Evolutionary conservation across 768 basidiomycete genomes (phyloP).

Genomic region (Calocera cornea): DNA sequence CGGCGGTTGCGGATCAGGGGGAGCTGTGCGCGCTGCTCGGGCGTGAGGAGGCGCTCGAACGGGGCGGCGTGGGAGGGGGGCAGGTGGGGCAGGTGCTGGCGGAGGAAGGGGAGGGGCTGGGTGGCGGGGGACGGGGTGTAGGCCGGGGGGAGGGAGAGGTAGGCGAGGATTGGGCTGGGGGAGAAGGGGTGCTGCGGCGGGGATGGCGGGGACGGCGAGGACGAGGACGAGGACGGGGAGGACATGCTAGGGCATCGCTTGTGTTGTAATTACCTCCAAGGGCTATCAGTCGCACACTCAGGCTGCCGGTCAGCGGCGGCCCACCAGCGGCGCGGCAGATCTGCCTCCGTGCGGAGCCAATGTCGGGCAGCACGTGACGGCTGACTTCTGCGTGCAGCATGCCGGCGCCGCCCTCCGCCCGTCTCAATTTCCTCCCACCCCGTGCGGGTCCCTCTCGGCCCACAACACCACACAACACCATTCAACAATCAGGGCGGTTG

Average conservation of each 20-base stretch:
- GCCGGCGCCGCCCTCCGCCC: not conserved
- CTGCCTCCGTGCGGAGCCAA: not conserved
- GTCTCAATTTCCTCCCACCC: too few species aligned
- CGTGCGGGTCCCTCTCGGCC: too few species aligned
- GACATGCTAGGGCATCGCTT: not conserved
- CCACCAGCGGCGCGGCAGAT: not conserved
- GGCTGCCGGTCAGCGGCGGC: too few species aligned
- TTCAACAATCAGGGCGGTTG: not conserved
- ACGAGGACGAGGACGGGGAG: too few species aligned
- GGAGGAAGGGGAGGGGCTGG: not conserved
- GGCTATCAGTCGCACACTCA: too few species aligned
- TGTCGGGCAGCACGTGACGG: not conserved
- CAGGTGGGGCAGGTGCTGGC: not conserved
- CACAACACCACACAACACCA: not conserved
- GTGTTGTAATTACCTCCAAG: not conserved
- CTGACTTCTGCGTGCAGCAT: constrained; percentile 2
- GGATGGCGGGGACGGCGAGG: not conserved
- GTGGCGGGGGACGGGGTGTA: not conserved
- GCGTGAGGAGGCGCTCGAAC: not conserved
- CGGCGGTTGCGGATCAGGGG: not conserved
- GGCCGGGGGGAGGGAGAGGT: not conserved
- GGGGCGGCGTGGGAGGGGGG: not conserved
- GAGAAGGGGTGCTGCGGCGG: not conserved
- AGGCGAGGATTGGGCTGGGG: not conserved
- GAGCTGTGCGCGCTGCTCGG: not conserved